A percentile compares a stretch with the other conserved stretches of the same genome.
Evolutionary conservation across 2,329 filamentous ascomycete species (phyloP).

Genomic region (Claviceps pusilla): DNA sequence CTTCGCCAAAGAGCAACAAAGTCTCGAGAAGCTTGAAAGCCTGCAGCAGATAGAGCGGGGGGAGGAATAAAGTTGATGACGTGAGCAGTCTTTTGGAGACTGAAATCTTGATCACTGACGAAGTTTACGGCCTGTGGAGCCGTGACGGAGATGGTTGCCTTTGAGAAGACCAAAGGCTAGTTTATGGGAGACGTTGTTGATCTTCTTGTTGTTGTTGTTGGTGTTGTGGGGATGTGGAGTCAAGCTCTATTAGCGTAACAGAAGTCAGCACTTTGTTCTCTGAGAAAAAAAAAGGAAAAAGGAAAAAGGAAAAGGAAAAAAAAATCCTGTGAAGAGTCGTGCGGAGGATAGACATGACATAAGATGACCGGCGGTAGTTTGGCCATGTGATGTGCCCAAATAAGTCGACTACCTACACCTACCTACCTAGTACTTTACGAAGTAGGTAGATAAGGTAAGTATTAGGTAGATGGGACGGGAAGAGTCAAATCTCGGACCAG

Average conservation of each 20-base stretch:
- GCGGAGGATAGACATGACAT: background rate
- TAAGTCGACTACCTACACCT: background rate
- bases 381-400: background rate
- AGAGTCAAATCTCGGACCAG: background rate
- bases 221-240: background rate
- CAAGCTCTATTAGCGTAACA: background rate
- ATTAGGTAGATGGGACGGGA: background rate
- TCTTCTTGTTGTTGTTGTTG: no score
- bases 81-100: slow-evolving; percentile 47
- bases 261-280: background rate
- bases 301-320: no score
- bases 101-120: slow-evolving; percentile 56
- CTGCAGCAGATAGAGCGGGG: slow-evolving; percentile 33
- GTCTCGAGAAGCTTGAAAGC: slow-evolving; percentile 34
- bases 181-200: slow-evolving; percentile 6
- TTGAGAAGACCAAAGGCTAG: slow-evolving; percentile 54
- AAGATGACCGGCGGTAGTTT: background rate
- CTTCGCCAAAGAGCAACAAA: slow-evolving; percentile 35
- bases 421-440: no score
- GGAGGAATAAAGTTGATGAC: slow-evolving; percentile 52
- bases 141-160: slow-evolving; percentile 44
- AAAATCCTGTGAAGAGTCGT: background rate
- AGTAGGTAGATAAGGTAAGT: no score
- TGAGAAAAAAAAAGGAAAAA: background rate
- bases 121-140: slow-evolving; percentile 47